Evolutionary conservation across 2,329 filamentous ascomycete genomes (phyloP).

Genomic region (Lasiodiplodia theobromae): DNA sequence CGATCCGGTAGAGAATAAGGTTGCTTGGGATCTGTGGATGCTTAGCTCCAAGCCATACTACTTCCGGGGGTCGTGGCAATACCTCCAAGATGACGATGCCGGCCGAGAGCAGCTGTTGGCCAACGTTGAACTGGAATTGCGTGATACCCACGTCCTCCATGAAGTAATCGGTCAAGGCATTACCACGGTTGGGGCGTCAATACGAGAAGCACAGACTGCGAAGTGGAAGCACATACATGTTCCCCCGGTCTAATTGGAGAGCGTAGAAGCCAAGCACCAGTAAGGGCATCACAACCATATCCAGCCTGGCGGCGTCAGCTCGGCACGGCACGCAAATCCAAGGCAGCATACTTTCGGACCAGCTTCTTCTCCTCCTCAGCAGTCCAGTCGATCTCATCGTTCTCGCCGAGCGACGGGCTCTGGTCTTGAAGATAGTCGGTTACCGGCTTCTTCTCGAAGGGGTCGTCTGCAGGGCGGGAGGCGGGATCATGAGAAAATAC

Average conservation of each 20-base stretch:
- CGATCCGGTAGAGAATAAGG: conserved; percentile 60
- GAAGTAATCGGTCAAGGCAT: conserved; percentile 61
- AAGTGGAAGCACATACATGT: conserved; percentile 30
- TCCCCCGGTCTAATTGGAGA: conserved; percentile 44
- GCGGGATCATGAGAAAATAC: conserved; percentile 15
- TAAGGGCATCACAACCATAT: conserved; percentile 37
- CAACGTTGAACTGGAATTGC: conserved; percentile 63
- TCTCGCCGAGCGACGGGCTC: conserved; percentile 25
- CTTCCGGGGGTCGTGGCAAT: neutral
- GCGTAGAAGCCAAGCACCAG: conserved; percentile 40
- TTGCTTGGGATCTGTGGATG: conserved; percentile 56
- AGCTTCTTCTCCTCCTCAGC: conserved; percentile 29
- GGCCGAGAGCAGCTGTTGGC: conserved; percentile 59
- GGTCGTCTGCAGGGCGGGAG: neutral
- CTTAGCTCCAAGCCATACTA: conserved; percentile 30
- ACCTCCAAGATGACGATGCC: conserved; percentile 56
- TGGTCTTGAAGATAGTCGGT: conserved; percentile 24
- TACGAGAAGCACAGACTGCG: neutral
- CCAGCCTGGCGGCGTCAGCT: conserved; percentile 20
- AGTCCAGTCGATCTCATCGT: conserved; percentile 31
- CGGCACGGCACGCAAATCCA: neutral
- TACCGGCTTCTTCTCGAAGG: conserved; percentile 19
- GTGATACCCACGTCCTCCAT: conserved; percentile 58
- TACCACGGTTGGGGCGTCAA: conserved; percentile 51
- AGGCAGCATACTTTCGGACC: conserved; percentile 29